These are phyloP conservation scores for Hyaloscypha hepaticicola DNA, from an alignment of 495 filamentous ascomycete species.

Conservation along the genomic window DNA sequence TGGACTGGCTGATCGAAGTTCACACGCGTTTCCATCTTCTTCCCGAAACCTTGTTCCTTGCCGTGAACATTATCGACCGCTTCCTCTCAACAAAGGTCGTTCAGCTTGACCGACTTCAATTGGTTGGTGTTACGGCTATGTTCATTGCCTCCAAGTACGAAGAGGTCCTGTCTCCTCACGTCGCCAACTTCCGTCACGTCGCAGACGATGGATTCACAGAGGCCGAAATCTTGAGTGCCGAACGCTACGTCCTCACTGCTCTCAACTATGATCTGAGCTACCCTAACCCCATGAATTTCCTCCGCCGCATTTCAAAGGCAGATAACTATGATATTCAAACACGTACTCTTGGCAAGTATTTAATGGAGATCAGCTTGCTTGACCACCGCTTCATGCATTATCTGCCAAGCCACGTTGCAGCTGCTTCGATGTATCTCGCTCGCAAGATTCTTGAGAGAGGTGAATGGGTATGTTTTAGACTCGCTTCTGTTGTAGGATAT, in stretches of 20 bases:
- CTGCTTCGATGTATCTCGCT: conserved; percentile 91
- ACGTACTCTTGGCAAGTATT: conserved; percentile 92
- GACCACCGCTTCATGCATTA: conserved; percentile 90
- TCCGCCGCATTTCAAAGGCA: conserved; percentile 95
- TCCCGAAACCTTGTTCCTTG: conserved; percentile 95
- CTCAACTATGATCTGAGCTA: conserved; percentile 98
- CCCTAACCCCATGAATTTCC: conserved; percentile 99
- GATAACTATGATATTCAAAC: conserved; percentile 98
- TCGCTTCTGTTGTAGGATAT: conserved; percentile 28
- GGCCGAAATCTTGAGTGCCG: conserved; percentile 92
- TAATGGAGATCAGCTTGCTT: conserved; percentile 95
- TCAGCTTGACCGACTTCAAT: conserved; percentile 88
- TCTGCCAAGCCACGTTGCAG: conserved; percentile 84
- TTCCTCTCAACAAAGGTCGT: conserved; percentile 94
- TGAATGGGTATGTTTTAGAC: conserved; percentile 68
- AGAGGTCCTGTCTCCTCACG: conserved; percentile 94
- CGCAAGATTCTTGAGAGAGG: conserved; percentile 86
- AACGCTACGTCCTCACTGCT: conserved; percentile 85
- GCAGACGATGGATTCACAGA: conserved; percentile 97
- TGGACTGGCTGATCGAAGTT: conserved; percentile 98
- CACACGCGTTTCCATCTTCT: conserved; percentile 95
- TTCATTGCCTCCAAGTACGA: conserved; percentile 99
- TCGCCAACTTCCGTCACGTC: conserved; percentile 93
- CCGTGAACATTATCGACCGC: conserved; percentile 97
- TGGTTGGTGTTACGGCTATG: conserved; percentile 98